A percentile compares a stretch with the other conserved stretches of the same genome.
These are phyloP conservation scores for Beauveria pseudobassiana DNA, from an alignment of 2,329 filamentous ascomycete species.

Conservation along the genomic window DNA sequence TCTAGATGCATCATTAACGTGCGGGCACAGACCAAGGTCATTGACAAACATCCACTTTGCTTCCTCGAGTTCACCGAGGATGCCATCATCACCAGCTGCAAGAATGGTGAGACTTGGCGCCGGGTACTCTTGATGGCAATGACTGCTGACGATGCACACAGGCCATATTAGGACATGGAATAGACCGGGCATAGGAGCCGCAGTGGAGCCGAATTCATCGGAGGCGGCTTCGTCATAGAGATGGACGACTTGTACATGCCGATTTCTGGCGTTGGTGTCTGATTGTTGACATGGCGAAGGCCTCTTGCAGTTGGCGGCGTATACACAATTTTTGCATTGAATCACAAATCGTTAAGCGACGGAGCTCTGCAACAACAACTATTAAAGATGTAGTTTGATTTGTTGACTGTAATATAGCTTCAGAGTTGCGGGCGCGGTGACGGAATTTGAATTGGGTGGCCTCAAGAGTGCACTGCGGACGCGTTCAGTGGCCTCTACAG, in stretches of 20 bases:
- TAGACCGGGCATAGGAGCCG: slow-evolving; percentile 12
- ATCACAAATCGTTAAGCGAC: neutral
- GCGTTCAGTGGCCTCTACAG: no score
- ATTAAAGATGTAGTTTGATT: neutral
- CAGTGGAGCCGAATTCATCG: neutral
- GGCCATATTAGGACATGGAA: slow-evolving; percentile 45
- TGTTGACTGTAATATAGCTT: no score
- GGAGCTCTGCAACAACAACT: neutral
- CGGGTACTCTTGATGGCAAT: neutral
- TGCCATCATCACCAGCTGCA: slow-evolving; percentile 86
- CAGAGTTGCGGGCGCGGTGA: no score
- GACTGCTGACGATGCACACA: slow-evolving; percentile 24
- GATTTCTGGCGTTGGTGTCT: neutral
- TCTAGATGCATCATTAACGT: slow-evolving; percentile 10
- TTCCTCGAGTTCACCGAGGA: slow-evolving; percentile 94
- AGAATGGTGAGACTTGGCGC: slow-evolving; percentile 59
- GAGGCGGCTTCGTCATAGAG: neutral
- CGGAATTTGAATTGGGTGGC: no score
- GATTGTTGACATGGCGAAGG: neutral
- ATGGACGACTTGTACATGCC: neutral
- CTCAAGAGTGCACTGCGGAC: no score
- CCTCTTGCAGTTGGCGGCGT: neutral
- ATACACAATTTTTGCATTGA: neutral
- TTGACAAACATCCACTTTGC: slow-evolving; percentile 79
- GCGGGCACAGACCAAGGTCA: slow-evolving; percentile 59